Evolutionary conservation across 768 basidiomycete species (phyloP), one percentile per base, ranked within the genome.

Genomic region (Coprinellus micaceus): DNA sequence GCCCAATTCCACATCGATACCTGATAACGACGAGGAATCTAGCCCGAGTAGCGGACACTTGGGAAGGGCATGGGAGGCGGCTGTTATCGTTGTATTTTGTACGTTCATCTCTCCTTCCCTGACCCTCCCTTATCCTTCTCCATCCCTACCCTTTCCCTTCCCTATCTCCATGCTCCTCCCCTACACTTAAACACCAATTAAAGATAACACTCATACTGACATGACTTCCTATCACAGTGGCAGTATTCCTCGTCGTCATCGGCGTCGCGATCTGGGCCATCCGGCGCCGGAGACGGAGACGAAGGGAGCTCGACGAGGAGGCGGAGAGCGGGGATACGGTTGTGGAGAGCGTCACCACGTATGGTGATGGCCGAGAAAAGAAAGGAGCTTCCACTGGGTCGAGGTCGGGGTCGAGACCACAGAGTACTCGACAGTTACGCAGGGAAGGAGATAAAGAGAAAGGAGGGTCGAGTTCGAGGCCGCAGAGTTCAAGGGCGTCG

Each of bases 21-120:
- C n/a, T n/a, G 21, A 53, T 48, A 3, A 55, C 54, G n/a, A 28
- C 24, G 33, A n/a, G n/a, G 33, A 13, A 19, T 7, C 40, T 47
- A 76, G 75, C 51, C 65, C 71, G 15, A 59, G 61, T 12, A 59
- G 59, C 28, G 69, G 67, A 1, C 73, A 74, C 58, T 62, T 75
- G 21, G 68, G 71, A 4, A 44, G 63, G n/a, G 63, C 68, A 43
- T 75, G 74, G 74, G 74, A 77, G 58, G 67, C 71, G 17, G 74
- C 69, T 10, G 61, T 77, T 25, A 62, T 72, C 30, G 66, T 66
- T 10, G 60, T 72, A 11, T 69, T 72, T 51, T 51, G 75, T 75
- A 49, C 58, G 73, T 66, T 22, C 39, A 24, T 40, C 22, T n/a
- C 17, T 29, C 33, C 6, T 13, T 33, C 33, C 33, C 13, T 13